A percentile compares a stretch with the other conserved stretches of the same genome.
Conservation (phyloP, 192 early-diverging fungal genomes). For the Rhizophagus clarus region DNA sequence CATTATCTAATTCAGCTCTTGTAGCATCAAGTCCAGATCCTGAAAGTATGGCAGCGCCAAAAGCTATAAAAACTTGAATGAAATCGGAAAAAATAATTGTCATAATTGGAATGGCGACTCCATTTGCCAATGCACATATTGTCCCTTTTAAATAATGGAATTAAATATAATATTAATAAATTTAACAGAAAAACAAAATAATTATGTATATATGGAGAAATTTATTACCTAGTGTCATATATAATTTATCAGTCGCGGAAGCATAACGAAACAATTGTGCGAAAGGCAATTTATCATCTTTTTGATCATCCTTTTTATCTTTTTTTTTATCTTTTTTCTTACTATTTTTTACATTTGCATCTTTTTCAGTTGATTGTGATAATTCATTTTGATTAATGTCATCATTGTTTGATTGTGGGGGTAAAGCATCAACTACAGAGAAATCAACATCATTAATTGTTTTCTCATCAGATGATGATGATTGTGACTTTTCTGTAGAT, state of each 20-base stretch:
- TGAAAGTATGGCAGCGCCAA: conserved; percentile 29
- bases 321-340: conserved; percentile 31
- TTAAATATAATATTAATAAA: not conserved
- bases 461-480: not conserved
- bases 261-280: conserved; percentile 73
- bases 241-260: conserved; percentile 53
- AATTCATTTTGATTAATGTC: not conserved
- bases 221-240: conserved; percentile 49
- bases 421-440: conserved; percentile 6
- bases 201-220: not conserved
- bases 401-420: not conserved
- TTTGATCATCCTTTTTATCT: conserved; percentile 16
- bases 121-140: conserved; percentile 42
- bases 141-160: not conserved
- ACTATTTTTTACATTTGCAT: conserved; percentile 12
- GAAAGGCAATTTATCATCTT: conserved; percentile 48
- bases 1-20: conserved; percentile 24
- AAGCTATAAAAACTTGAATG: conserved; percentile 47
- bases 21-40: conserved; percentile 33
- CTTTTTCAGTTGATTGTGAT: not conserved
- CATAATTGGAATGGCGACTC: conserved; percentile 51
- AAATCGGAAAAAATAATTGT: conserved; percentile 49
- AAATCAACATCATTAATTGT: not conserved
- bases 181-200: conserved; percentile 10
- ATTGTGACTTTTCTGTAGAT: not conserved